Evolutionary conservation across 2,329 filamentous ascomycete species (phyloP).

Genomic region (Phialophora tarda): DNA sequence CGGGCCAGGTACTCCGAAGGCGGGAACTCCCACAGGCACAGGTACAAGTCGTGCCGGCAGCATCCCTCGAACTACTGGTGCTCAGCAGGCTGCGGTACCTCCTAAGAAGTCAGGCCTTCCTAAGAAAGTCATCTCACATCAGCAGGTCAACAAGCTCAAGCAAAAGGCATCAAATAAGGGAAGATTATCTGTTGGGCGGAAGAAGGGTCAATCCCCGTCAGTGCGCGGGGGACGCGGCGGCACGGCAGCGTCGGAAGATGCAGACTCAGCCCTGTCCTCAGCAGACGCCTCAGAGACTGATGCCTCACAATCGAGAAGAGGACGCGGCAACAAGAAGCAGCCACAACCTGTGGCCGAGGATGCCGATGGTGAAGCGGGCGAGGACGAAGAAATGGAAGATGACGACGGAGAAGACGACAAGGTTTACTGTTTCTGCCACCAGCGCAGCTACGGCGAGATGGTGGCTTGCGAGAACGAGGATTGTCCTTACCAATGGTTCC

Average conservation of each 20-base stretch:
- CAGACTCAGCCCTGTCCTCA: constrained; percentile 61
- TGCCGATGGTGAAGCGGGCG: constrained; percentile 49
- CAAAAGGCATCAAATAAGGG: constrained; percentile 48
- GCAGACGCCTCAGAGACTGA: constrained; percentile 57
- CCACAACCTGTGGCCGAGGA: constrained; percentile 30
- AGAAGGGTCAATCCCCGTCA: constrained; percentile 50
- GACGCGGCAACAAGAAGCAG: constrained; percentile 36
- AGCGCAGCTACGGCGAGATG: constrained; percentile 70
- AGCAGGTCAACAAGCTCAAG: constrained; percentile 40
- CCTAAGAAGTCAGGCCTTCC: constrained; percentile 61
- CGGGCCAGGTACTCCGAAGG: constrained; percentile 68
- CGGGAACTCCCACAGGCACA: constrained; percentile 57
- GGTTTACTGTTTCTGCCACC: constrained; percentile 69
- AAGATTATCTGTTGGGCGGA: constrained; percentile 50
- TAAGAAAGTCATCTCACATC: constrained; percentile 50
- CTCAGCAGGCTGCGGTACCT: constrained; percentile 47
- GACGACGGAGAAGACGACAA: constrained; percentile 64
- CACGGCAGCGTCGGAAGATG: constrained; percentile 49
- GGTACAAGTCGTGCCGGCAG: constrained; percentile 62
- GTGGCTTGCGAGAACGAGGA: constrained; percentile 70
- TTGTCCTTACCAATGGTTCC: constrained; percentile 71
- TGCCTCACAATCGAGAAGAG: constrained; percentile 36
- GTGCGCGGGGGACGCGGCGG: constrained; percentile 47
- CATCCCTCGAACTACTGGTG: constrained; percentile 52
- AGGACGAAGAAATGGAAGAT: constrained; percentile 56